phyloP scores from a whole-genome alignment of 345 rosid species.

The Euphorbia lathyris region DNA sequence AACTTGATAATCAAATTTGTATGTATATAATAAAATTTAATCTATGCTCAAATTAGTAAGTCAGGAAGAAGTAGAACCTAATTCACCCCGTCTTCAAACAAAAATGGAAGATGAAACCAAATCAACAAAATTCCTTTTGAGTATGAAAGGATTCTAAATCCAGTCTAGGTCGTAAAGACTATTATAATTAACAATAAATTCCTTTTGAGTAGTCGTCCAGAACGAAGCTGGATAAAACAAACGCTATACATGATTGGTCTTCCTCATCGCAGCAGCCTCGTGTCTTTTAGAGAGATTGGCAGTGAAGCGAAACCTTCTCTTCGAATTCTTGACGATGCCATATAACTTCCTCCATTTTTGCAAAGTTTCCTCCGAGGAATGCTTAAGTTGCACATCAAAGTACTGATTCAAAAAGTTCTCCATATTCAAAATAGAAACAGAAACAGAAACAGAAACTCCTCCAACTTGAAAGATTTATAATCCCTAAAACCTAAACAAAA shows the following conservation, averaged over 20 bases:
- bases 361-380: slow-evolving; percentile 57
- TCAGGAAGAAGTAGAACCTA: not conserved
- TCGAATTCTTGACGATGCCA: slow-evolving; percentile 80
- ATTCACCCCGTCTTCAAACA: not conserved
- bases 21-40: not conserved
- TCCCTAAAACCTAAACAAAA: too few relatives aligned
- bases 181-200: too few relatives aligned
- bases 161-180: too few relatives aligned
- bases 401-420: slow-evolving; percentile 60
- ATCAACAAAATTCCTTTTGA: too few relatives aligned
- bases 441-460: not conserved
- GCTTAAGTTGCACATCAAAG: slow-evolving; percentile 68
- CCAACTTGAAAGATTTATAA: not conserved
- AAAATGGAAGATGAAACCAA: not conserved
- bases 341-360: slow-evolving; percentile 70
- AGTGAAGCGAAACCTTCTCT: slow-evolving; percentile 77
- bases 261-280: slow-evolving; percentile 91
- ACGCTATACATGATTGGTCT: slow-evolving; percentile 60
- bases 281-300: slow-evolving; percentile 82
- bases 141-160: too few relatives aligned
- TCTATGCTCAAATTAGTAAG: not conserved
- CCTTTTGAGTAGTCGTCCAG: not conserved
- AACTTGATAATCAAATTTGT: not conserved
- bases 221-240: not conserved
- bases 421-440: slow-evolving; percentile 29